Conservation (phyloP, 2,329 filamentous ascomycete species). For the Septoria petroselini region DNA sequence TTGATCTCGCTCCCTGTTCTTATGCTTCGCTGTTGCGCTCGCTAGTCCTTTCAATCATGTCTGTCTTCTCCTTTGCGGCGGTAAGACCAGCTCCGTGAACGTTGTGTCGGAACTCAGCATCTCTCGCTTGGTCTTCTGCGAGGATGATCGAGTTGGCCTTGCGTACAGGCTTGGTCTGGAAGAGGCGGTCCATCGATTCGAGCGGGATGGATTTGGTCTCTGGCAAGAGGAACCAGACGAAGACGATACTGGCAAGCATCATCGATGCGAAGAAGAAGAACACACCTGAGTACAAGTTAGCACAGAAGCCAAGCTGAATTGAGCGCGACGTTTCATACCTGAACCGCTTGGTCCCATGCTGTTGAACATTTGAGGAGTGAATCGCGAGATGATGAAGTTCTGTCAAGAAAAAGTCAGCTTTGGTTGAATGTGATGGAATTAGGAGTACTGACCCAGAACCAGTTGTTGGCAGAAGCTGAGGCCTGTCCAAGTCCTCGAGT, state of each 20-base stretch:
- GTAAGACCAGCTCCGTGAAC: constrained; percentile 39
- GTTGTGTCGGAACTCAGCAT: constrained; percentile 45
- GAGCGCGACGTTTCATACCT: too few relatives aligned
- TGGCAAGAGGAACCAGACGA: constrained; percentile 45
- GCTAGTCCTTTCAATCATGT: constrained; percentile 32
- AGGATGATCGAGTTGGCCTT: constrained; percentile 44
- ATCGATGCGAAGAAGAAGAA: constrained; percentile 50
- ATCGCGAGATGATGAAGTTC: constrained; percentile 67
- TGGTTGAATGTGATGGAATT: background rate
- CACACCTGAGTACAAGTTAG: constrained; percentile 18
- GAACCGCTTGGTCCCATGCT: constrained; percentile 42
- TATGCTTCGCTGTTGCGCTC: constrained; percentile 23
- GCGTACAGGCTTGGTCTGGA: constrained; percentile 44
- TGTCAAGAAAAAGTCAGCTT: constrained; percentile 52
- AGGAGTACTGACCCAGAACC: constrained; percentile 52
- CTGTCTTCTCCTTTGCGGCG: constrained; percentile 40
- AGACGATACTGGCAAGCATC: constrained; percentile 45
- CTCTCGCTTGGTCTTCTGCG: constrained; percentile 38
- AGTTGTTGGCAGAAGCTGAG: constrained; percentile 68
- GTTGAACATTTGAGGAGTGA: constrained; percentile 62
- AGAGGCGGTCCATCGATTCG: constrained; percentile 48
- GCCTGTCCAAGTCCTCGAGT: constrained; percentile 68
- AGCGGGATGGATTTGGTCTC: constrained; percentile 47
- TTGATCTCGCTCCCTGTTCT: background rate
- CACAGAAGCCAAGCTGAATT: too few relatives aligned